Conservation (phyloP, 352 stramenopile species). For the Hyaloperonospora arabidopsidis region DNA sequence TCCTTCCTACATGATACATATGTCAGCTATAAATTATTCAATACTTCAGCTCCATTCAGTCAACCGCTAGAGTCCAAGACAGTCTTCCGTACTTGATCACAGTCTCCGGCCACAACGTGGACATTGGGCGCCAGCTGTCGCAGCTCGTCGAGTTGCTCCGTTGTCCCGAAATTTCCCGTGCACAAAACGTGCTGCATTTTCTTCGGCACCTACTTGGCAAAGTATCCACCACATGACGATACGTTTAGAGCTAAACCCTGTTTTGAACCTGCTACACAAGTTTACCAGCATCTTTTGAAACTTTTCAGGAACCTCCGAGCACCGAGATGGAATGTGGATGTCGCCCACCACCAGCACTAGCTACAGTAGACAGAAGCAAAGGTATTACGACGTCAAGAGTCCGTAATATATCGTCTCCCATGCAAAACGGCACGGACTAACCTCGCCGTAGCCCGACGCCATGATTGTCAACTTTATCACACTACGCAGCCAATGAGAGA, state of each 20-base stretch:
- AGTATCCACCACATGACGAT: not conserved
- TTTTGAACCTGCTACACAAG: not conserved
- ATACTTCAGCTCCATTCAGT: not conserved
- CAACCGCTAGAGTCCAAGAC: not conserved
- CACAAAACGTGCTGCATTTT: conserved; percentile 99
- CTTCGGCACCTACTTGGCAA: conserved; percentile 82
- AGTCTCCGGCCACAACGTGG: conserved; percentile 93
- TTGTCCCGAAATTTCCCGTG: conserved; percentile 94
- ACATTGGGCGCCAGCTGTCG: conserved; percentile 93
- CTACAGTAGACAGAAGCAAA: conserved; percentile 35
- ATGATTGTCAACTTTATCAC: conserved; percentile 17
- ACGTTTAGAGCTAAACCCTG: too few relatives aligned
- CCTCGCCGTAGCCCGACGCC: conserved; percentile 62
- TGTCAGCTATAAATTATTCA: not conserved
- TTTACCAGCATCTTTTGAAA: conserved; percentile 90
- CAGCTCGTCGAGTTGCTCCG: conserved; percentile 94
- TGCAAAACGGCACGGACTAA: conserved; percentile 6
- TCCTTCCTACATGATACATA: conserved; percentile 33
- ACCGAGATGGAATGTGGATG: conserved; percentile 93
- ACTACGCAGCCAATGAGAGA: not conserved
- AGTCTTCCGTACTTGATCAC: conserved; percentile 69
- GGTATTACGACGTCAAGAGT: too few relatives aligned
- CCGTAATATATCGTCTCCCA: not conserved
- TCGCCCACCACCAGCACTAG: conserved; percentile 96
- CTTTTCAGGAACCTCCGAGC: conserved; percentile 92